Evolutionary conservation across 306 rosid genomes (phyloP), one percentile per base, ranked within the genome.

Genomic region (Aeschynomene evenia): DNA sequence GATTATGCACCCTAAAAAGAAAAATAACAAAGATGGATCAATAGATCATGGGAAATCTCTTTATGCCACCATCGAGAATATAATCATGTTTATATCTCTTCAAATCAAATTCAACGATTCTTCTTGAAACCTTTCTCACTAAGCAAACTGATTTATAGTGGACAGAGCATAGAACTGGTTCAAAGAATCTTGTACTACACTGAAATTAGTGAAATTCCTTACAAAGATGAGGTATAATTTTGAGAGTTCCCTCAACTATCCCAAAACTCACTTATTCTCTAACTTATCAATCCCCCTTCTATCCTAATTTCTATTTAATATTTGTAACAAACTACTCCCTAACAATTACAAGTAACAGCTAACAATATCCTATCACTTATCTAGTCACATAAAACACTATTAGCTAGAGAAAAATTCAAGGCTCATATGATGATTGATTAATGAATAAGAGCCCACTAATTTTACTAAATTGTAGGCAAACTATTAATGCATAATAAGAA

Each of bases 1-100:
- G 63, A 66, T 16, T 37, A 34, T 40, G 66, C 28, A 15, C 15
- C 49, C 66, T 4, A 4, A 18, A 34, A 59, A 36, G 21, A 1
- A 60, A 71, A 58, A 2, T 57, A 57, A 58, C 49, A 66, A 43
- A 33, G 19, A 60, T 16, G 61, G 14, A 48, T 61, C 9, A 34
- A 49, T 48, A 22, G 7, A 46, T 60, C 40, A 50, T n/a, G 63
- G 20, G 26, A 42, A 29, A 61, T 50, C 11, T 60, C 34, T 50
- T 26, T 26, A 20, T 20, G 42, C 26, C 45, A 23, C 33, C 29
- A 36, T 39, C 6, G 13, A 70, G 66, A 69, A 52, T n/a, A n/a
- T n/a, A n/a, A n/a, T 22, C 52, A 7, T 20, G 39, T 15, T 61
- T 39, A 19, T 20, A n/a, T 50, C 34, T 28, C 60, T 61, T 74